phyloP scores from a whole-genome alignment of 768 basidiomycete genomes.

The Fomitopsis pulvina region DNA sequence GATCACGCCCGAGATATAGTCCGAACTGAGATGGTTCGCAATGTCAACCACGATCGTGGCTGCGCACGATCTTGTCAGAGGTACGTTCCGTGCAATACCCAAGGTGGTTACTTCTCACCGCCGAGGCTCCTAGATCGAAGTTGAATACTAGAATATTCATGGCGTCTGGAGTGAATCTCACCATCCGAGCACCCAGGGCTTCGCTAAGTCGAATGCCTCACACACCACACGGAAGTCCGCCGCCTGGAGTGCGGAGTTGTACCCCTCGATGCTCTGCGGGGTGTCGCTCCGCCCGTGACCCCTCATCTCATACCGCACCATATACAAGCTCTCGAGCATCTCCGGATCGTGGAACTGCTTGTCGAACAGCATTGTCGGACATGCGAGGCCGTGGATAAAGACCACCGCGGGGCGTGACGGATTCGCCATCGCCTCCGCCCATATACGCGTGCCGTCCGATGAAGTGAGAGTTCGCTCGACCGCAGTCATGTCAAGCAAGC shows the following conservation, averaged over 20 bases:
- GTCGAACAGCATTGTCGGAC: conserved; percentile 31
- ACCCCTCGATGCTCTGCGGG: conserved; percentile 17
- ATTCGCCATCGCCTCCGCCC: conserved; percentile 34
- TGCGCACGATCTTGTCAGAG: neutral
- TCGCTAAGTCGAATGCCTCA: conserved; percentile 17
- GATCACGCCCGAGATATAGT: conserved; percentile 17
- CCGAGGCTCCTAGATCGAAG: conserved; percentile 16
- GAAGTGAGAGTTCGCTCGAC: conserved; percentile 19
- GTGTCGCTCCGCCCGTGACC: conserved; percentile 25
- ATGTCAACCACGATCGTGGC: conserved; percentile 13
- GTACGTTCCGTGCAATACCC: neutral
- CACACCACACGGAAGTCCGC: conserved; percentile 25
- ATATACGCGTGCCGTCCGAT: conserved; percentile 35
- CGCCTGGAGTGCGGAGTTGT: conserved; percentile 17
- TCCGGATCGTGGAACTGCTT: conserved; percentile 28
- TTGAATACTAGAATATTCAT: neutral
- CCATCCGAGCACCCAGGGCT: conserved; percentile 20
- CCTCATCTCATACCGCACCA: conserved; percentile 28
- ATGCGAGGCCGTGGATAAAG: conserved; percentile 36
- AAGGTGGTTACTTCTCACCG: conserved; percentile 8
- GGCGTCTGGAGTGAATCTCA: conserved; percentile 3
- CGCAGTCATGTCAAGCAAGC: neutral
- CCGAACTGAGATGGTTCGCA: conserved; percentile 13
- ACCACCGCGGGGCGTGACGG: conserved; percentile 31
- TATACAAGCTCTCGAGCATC: conserved; percentile 23